Conservation (phyloP, 1,284 basidiomycete genomes). For the Apiotrichum brassicae region DNA sequence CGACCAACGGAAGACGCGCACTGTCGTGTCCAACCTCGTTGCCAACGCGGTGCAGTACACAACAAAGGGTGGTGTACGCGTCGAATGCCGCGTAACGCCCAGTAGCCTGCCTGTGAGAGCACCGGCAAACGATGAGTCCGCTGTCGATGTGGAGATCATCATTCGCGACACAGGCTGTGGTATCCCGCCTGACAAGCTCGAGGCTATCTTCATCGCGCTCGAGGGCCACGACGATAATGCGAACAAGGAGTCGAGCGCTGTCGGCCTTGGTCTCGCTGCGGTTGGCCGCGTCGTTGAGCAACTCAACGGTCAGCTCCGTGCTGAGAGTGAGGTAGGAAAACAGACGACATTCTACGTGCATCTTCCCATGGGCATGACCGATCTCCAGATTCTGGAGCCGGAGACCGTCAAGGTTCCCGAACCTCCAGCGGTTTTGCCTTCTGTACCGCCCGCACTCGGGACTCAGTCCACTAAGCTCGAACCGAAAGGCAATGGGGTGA, state of each 20-base stretch:
- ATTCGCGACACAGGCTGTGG: conserved; percentile 75
- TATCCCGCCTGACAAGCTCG: conserved; percentile 64
- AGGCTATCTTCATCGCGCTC: conserved; percentile 77
- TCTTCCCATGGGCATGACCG: conserved; percentile 27
- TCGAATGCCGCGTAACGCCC: conserved; percentile 50
- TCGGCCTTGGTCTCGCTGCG: conserved; percentile 68
- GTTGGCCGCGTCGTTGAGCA: conserved; percentile 78
- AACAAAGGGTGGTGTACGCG: conserved; percentile 57
- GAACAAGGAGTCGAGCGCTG: conserved; percentile 20
- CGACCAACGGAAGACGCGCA: conserved; percentile 67
- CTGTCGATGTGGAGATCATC: conserved; percentile 59
- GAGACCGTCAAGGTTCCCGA: too few species aligned
- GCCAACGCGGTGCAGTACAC: conserved; percentile 84
- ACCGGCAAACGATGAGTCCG: too few species aligned
- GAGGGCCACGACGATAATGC: conserved; percentile 67
- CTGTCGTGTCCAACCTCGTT: conserved; percentile 74
- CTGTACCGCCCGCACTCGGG: too few species aligned
- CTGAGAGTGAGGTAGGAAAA: conserved; percentile 62
- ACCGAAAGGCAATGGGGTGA: background rate
- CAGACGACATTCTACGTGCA: conserved; percentile 61
- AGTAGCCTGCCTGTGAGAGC: background rate
- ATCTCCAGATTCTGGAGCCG: background rate
- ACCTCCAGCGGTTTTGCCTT: too few species aligned
- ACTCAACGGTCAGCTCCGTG: conserved; percentile 69
- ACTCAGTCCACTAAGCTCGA: background rate